Evolutionary conservation across 345 rosid species (phyloP), one percentile per base, ranked within the genome.

Genomic region (Draba incana): DNA sequence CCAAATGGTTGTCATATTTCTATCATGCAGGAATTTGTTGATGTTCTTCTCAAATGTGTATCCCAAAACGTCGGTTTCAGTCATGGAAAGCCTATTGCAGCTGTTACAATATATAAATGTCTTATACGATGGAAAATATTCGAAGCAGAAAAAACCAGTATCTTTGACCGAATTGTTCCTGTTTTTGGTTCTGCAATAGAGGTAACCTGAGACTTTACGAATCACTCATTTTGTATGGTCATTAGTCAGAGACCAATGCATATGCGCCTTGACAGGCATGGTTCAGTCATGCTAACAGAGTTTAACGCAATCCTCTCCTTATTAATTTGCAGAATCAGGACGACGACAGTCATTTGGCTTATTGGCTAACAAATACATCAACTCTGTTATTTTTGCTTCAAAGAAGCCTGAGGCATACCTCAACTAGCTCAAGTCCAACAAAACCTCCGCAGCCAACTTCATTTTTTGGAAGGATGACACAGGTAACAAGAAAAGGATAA

Each of bases 141-240:
- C 74, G 99, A 91, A 86, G 95, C 89, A 46, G 97, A 94, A 71
- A 90, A 79, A 81, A 94, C 96, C 27, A 94, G 88, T 70, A 89
- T 94, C 8, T 94, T 94, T 77, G 99, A 94, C 78, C 86, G 89
- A 51, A 84, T 94, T 58, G 89, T 94, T 84, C 92, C 87, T 68
- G 66, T 87, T 84, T 85, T 91, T 79, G 97, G 95, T 65, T 85
- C 95, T 81, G 95, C 94, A 16, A 81, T 94, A 46, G 97, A 87
- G 97, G 99, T 88, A 77, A 75, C 28, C 53, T 82, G 85, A 73
- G 86, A 84, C 20, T 86, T 80, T 71, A 73, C 78, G 64, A 86
- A 84, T 23, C 60, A 27, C 47, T 37, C 28, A 5, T 31, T 5
- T 31, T 20, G 20, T 20, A 20, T 20, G 20, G 20, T 20, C 20